A percentile compares a stretch with the other conserved stretches of the same genome.
These are phyloP conservation scores for Fusarium sp. DNA, from an alignment of 2,329 filamentous ascomycete species.

Conservation along the genomic window DNA sequence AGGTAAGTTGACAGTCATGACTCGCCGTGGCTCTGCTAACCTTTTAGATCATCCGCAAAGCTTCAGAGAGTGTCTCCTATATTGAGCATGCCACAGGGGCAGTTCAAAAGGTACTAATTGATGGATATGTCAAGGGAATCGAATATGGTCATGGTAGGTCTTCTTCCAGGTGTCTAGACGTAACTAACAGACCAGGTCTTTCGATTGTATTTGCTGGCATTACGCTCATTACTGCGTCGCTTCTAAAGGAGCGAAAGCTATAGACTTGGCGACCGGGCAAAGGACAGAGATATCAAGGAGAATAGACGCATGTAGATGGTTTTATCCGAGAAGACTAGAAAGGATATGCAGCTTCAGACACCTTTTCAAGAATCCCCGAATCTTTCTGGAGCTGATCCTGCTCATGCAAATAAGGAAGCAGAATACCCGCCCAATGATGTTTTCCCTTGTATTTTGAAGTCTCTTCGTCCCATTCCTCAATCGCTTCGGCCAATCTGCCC, in stretches of 20 bases:
- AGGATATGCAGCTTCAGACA: constrained; percentile 18
- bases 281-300: too few relatives aligned
- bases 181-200: neutral
- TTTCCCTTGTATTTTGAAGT: constrained; percentile 27
- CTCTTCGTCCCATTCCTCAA: constrained; percentile 33
- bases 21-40: neutral
- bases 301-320: too few relatives aligned
- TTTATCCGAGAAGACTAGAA: constrained; percentile 1
- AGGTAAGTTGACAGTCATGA: constrained; percentile 7
- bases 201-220: neutral
- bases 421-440: constrained; percentile 28
- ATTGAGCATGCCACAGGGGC: constrained; percentile 31
- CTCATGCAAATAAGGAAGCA: constrained; percentile 27
- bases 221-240: neutral
- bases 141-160: constrained; percentile 32
- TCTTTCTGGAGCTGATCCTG: constrained; percentile 23
- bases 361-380: constrained; percentile 10
- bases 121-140: constrained; percentile 31
- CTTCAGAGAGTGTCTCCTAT: constrained; percentile 31
- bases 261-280: neutral
- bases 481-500: constrained; percentile 20
- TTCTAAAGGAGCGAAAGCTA: constrained; percentile 8
- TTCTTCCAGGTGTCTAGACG: fast-evolving
- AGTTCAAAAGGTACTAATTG: constrained; percentile 12
- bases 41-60: constrained; percentile 26